Conservation (phyloP, 306 rosid species). For the Rosa lucieae region DNA sequence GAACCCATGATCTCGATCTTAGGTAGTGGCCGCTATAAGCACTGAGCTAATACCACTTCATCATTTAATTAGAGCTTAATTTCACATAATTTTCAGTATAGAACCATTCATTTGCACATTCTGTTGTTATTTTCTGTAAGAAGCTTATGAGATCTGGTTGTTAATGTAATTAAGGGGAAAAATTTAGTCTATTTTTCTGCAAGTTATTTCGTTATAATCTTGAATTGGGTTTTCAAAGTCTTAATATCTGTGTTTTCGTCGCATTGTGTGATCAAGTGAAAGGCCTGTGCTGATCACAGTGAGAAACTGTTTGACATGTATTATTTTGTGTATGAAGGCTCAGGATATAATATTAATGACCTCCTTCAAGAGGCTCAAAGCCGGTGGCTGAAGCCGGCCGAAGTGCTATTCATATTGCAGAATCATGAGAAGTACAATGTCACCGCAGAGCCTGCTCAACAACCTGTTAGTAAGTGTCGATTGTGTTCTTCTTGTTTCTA, state of each 20-base stretch:
- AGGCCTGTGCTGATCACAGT: background rate
- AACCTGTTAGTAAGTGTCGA: slow-evolving; percentile 57
- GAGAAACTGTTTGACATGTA: background rate
- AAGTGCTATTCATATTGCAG: slow-evolving; percentile 72
- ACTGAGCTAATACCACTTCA: too few relatives aligned
- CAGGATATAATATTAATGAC: slow-evolving; percentile 63
- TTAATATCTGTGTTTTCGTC: too few relatives aligned
- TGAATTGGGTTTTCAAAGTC: too few relatives aligned
- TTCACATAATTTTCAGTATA: background rate
- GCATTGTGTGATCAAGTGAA: too few relatives aligned
- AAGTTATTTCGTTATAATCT: too few relatives aligned
- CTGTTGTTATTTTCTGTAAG: background rate
- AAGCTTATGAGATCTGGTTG: background rate
- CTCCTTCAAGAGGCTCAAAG: slow-evolving; percentile 73
- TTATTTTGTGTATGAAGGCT: slow-evolving; percentile 11
- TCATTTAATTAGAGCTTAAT: background rate
- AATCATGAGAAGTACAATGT: slow-evolving; percentile 69
- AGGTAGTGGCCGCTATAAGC: too few relatives aligned
- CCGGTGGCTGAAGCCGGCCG: slow-evolving; percentile 95
- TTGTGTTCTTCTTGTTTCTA: background rate
- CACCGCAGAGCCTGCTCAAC: slow-evolving; percentile 52
- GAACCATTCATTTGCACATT: background rate
- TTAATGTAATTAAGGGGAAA: background rate
- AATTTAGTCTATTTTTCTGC: background rate
- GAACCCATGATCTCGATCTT: too few relatives aligned